Evolutionary conservation across 306 rosid species (phyloP).

Genomic region (Leucaena leucocephala): DNA sequence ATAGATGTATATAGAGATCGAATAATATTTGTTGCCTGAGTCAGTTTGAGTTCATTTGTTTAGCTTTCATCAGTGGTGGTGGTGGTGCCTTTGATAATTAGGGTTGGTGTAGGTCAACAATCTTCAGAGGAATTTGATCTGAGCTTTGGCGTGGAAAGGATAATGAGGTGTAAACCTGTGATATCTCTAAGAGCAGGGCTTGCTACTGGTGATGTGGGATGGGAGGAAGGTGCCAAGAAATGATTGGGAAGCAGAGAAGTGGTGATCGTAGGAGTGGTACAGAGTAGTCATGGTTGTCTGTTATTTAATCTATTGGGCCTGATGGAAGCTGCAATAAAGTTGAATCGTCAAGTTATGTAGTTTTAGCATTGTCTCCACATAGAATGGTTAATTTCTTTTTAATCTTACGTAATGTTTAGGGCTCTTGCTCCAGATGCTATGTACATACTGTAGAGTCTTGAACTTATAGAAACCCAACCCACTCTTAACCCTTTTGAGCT

Average conservation of each 20-base stretch:
- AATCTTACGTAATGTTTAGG: conserved; percentile 35
- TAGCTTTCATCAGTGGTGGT: conserved; percentile 43
- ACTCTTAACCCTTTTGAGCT: conserved; percentile 17
- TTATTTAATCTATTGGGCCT: conserved; percentile 37
- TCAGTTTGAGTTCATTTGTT: conserved; percentile 43
- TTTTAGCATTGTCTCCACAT: conserved; percentile 23
- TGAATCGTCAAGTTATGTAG: conserved; percentile 30
- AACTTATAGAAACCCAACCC: conserved; percentile 22
- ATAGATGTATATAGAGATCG: conserved; percentile 52
- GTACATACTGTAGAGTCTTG: conserved; percentile 38
- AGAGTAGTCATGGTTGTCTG: conserved; percentile 38
- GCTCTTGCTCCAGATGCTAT: conserved; percentile 18
- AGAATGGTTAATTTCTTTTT: conserved; percentile 36
- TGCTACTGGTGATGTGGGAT: conserved; percentile 11
- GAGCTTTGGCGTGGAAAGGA: conserved; percentile 36
- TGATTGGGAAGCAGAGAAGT: conserved; percentile 40
- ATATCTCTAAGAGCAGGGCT: conserved; percentile 27
- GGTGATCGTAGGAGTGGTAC: conserved; percentile 31
- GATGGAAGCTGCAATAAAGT: conserved; percentile 39
- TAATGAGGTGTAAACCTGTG: conserved; percentile 34
- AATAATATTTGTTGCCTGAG: conserved; percentile 47
- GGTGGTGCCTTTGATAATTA: conserved; percentile 34
- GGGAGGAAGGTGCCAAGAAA: conserved; percentile 36
- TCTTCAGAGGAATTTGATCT: conserved; percentile 38
- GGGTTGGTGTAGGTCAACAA: conserved; percentile 46